A percentile compares a stretch with the other conserved stretches of the same genome.
These are phyloP conservation scores for Trypanosoma boissoni DNA, from an alignment of 208 protist genomes.

Conservation along the genomic window DNA sequence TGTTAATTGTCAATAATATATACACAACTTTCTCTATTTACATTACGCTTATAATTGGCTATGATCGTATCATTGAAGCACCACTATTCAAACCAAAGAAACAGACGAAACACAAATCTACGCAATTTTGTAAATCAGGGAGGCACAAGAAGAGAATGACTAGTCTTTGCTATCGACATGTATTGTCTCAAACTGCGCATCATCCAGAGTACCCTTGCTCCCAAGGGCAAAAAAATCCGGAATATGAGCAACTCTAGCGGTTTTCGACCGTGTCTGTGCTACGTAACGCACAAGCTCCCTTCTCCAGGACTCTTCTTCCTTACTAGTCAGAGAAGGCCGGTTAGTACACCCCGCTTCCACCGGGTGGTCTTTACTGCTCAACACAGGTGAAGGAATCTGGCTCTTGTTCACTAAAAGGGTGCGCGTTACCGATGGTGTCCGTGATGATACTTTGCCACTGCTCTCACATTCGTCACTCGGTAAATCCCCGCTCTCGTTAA, in stretches of 20 bases:
- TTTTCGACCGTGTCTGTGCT: slow-evolving; percentile 10
- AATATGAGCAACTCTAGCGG: neutral
- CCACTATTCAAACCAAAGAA: too few species aligned
- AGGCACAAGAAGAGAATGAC: too few species aligned
- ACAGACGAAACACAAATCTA: too few species aligned
- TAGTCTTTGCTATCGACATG: neutral
- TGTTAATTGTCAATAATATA: too few species aligned
- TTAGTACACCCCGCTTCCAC: neutral
- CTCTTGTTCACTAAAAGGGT: neutral
- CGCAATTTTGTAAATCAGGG: too few species aligned
- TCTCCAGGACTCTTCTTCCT: slow-evolving; percentile 9
- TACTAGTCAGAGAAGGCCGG: neutral
- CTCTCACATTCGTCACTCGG: slow-evolving; percentile 13
- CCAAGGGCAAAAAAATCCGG: neutral
- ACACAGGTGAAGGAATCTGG: too few species aligned
- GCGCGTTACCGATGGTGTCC: neutral
- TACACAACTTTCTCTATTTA: too few species aligned
- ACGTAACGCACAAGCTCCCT: slow-evolving; percentile 23
- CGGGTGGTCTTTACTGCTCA: too few species aligned
- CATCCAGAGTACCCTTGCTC: neutral
- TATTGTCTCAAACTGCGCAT: neutral
- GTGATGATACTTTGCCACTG: neutral
- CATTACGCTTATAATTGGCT: too few species aligned
- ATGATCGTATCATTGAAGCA: too few species aligned
- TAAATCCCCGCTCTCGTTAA: slow-evolving; percentile 5